Evolutionary conservation across 2,329 filamentous ascomycete genomes (phyloP), one percentile per base, ranked within the genome.

Genomic region (Curvularia hawaiiensis): DNA sequence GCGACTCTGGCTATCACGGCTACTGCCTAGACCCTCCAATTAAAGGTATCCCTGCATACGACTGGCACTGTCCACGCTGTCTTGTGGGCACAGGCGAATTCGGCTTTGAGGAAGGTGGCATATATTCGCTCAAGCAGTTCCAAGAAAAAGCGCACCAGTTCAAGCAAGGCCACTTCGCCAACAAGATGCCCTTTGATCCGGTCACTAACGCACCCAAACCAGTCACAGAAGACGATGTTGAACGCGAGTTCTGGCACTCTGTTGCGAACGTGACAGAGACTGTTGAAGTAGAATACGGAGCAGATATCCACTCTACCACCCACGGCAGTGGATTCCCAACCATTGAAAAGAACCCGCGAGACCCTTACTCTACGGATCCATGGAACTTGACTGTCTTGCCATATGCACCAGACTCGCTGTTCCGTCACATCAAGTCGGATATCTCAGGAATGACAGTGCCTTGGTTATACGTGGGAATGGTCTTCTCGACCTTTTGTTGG

Each of bases 401-500:
- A 0, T 87, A 98, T 51, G 89, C 97, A 64, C 87, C 90, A 1
- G 94, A 98, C 51, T 97, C 93, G 47, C 81, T 99, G 1, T 99
- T 99, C 80, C 87, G 94, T 48, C 91, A 99, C 68, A 98, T 99
- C 81, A 98, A 98, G 75, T 92, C 94, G 0, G 95, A 99, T 72
- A 96, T 99, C 52, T 98, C 95, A 2, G 95, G 95, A 38, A 99
- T 99, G 95, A 99, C 95, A 0, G 94, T 99, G 8, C 95, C 95
- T 0, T 99, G 95, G 95, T 87, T 99, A 3, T 99, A 99, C 72
- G 95, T 99, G 4, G 95, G 95, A 60, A 99, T 99, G 95, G 96
- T 96, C 39, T 99, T 99, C 75, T 99, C 95, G 0, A 98, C 95
- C 0, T 99, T 99, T 72, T 99, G 95, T 77, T 99, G 95, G 95